Percentiles rank a stretch among this genome's conserved stretches.
phyloP scores from a whole-genome alignment of 2,329 filamentous ascomycete genomes.

The Colletotrichum costaricense region DNA sequence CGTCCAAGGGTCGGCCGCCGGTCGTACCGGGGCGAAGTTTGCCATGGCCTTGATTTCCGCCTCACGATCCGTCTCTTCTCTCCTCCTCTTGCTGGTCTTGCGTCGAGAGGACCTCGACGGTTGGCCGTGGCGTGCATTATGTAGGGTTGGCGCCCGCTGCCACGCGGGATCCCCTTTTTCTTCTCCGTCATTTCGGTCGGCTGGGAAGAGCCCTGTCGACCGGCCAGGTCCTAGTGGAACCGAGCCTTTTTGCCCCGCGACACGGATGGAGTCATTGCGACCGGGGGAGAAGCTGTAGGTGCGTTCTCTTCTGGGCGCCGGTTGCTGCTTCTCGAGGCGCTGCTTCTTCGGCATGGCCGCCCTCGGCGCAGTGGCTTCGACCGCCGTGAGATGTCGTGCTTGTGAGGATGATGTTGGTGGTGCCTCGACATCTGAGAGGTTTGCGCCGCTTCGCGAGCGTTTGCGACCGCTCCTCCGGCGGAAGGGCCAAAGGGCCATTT shows the following conservation, averaged over 20 bases:
- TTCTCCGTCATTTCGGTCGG: conserved; percentile 35
- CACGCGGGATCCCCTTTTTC: conserved; percentile 39
- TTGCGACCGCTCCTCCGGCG: conserved; percentile 77
- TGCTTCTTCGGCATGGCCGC: conserved; percentile 51
- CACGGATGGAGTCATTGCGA: conserved; percentile 64
- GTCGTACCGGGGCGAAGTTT: conserved; percentile 73
- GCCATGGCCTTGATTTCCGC: conserved; percentile 91
- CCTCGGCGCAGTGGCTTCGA: conserved; percentile 39
- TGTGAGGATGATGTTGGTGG: conserved; percentile 41
- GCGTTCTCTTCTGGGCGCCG: conserved; percentile 58
- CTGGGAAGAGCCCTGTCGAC: conserved; percentile 35
- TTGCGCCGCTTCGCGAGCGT: conserved; percentile 64
- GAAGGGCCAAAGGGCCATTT: conserved; percentile 88
- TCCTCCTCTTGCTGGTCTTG: conserved; percentile 81
- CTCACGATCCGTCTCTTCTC: conserved; percentile 81
- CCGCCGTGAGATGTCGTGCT: conserved; percentile 47
- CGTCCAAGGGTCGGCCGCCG: conserved; percentile 68
- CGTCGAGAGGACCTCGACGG: conserved; percentile 66
- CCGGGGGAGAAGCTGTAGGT: conserved; percentile 73
- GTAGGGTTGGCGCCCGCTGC: conserved; percentile 60
- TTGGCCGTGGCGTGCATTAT: conserved; percentile 68
- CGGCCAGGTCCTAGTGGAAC: conserved; percentile 30
- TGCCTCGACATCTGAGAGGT: conserved; percentile 64
- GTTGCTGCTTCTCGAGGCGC: conserved; percentile 54
- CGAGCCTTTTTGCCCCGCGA: conserved; percentile 42